These are phyloP conservation scores for Porcisia hertigi DNA, from an alignment of 208 protist species.

Conservation along the genomic window DNA sequence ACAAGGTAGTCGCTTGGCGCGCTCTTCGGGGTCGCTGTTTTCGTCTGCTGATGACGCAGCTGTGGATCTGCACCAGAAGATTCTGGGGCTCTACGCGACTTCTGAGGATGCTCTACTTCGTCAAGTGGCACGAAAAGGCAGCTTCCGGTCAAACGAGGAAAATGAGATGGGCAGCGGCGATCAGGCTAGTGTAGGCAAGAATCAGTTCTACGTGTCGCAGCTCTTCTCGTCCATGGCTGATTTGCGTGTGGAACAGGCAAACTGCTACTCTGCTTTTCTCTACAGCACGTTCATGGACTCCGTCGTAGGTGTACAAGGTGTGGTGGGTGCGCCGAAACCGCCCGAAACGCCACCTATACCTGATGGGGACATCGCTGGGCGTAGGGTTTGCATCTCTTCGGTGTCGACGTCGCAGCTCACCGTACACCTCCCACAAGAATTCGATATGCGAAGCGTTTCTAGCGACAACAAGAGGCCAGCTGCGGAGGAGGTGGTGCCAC, in stretches of 20 bases:
- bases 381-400: neutral
- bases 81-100: conserved; percentile 12
- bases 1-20: neutral
- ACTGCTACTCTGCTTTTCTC: conserved; percentile 25
- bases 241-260: conserved; percentile 34
- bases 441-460: neutral
- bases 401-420: neutral
- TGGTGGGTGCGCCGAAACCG: neutral
- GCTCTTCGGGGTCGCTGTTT: neutral
- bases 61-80: neutral
- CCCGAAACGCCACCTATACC: neutral
- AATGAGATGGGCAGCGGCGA: neutral
- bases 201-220: conserved; percentile 22
- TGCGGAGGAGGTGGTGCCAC: neutral
- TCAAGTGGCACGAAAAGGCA: conserved; percentile 5
- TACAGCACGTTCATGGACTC: conserved; percentile 37
- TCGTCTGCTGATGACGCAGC: neutral
- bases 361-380: neutral
- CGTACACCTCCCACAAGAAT: neutral
- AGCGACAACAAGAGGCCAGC: conserved; percentile 7
- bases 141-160: neutral
- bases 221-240: conserved; percentile 40
- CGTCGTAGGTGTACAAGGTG: conserved; percentile 35
- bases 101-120: conserved; percentile 38
- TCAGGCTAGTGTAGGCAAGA: conserved; percentile 8